Evolutionary conservation across 2,329 filamentous ascomycete genomes (phyloP).

Genomic region (Apiospora pterosperma): DNA sequence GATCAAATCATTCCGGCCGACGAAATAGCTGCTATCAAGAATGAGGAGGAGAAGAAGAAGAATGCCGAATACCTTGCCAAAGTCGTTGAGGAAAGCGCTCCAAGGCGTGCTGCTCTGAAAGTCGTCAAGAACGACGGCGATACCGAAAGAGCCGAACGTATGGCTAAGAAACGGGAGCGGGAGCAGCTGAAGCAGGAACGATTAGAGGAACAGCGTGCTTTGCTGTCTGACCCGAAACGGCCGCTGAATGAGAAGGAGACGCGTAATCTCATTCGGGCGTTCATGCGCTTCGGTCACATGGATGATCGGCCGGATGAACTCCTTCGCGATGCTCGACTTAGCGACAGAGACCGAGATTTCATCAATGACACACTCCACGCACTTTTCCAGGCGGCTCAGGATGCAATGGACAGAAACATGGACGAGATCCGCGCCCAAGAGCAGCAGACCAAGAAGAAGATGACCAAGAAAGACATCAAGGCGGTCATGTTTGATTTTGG

Average conservation of each 20-base stretch:
- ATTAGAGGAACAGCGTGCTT: constrained; percentile 69
- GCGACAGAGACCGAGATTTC: constrained; percentile 77
- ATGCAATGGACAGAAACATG: constrained; percentile 63
- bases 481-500: constrained; percentile 93
- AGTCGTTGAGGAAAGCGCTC: constrained; percentile 80
- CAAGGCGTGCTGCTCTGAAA: constrained; percentile 67
- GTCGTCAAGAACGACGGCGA: constrained; percentile 49
- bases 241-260: constrained; percentile 90
- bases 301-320: constrained; percentile 87
- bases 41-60: constrained; percentile 79
- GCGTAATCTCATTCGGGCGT: constrained; percentile 84
- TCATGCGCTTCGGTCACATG: constrained; percentile 86
- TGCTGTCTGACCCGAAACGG: constrained; percentile 79
- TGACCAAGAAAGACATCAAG: constrained; percentile 97
- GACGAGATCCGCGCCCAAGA: constrained; percentile 76
- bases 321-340: constrained; percentile 79
- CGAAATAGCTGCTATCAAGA: constrained; percentile 83
- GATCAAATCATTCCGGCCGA: constrained; percentile 97
- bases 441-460: constrained; percentile 72
- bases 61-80: constrained; percentile 80
- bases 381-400: constrained; percentile 57
- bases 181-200: constrained; percentile 69
- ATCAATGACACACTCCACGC: constrained; percentile 74
- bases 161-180: constrained; percentile 63
- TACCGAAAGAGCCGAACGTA: constrained; percentile 60